Percentiles rank a stretch among this genome's conserved stretches.
These are phyloP conservation scores for Cystofilobasidium bisporidii DNA, from an alignment of 768 basidiomycete species.

Conservation along the genomic window DNA sequence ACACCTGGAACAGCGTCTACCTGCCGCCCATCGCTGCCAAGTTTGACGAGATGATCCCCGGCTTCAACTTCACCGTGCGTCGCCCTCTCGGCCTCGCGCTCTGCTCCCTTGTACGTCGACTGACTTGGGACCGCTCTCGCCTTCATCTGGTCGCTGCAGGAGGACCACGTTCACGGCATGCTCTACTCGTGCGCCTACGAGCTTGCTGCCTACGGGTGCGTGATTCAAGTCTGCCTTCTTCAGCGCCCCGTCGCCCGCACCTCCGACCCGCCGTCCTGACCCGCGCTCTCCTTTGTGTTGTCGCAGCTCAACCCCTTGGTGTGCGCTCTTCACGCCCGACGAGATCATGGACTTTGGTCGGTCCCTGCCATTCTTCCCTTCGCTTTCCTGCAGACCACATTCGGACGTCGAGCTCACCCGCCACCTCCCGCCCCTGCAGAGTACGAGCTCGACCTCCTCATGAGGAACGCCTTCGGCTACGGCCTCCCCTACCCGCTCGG, in stretches of 20 bases:
- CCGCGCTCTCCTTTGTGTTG: no score
- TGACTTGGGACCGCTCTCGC: no score
- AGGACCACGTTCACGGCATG: slow-evolving; percentile 42
- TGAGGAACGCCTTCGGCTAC: slow-evolving; percentile 40
- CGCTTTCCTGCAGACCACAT: no score
- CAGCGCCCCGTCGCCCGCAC: neutral
- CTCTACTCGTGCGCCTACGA: slow-evolving; percentile 46
- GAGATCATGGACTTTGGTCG: slow-evolving; percentile 39
- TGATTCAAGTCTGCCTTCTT: no score
- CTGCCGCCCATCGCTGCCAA: slow-evolving; percentile 41
- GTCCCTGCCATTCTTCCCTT: no score
- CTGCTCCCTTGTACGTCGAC: no score
- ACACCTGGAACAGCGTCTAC: slow-evolving; percentile 40
- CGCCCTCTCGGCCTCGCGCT: neutral
- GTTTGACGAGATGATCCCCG: slow-evolving; percentile 40
- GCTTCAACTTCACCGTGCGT: slow-evolving; percentile 36
- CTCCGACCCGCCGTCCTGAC: neutral
- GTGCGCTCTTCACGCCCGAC: slow-evolving; percentile 38
- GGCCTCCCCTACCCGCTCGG: slow-evolving; percentile 40
- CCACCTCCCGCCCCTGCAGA: slow-evolving; percentile 28
- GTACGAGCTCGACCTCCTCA: slow-evolving; percentile 42
- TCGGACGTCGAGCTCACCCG: no score
- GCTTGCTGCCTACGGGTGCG: slow-evolving; percentile 38
- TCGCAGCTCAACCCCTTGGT: slow-evolving; percentile 43
- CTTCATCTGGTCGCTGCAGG: neutral